Percentiles rank a stretch among this genome's conserved stretches.
phyloP scores from a whole-genome alignment of 148 eudicot species.

The Rhododendron ovatum region DNA sequence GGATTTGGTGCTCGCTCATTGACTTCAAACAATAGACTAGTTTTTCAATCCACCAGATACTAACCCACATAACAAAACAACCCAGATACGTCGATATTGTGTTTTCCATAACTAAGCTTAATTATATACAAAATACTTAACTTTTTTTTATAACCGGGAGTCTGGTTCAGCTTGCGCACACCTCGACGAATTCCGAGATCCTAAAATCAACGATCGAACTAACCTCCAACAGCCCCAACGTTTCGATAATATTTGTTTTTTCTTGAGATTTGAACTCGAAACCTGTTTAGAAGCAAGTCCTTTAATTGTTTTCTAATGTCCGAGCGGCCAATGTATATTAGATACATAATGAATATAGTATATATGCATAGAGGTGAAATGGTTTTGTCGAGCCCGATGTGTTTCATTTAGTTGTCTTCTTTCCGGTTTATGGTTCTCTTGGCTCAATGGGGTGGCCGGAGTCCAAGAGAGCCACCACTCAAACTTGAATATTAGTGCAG shows the following conservation, averaged over 20 bases:
- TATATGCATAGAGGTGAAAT: not conserved
- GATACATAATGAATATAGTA: not conserved
- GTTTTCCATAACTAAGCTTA: not conserved
- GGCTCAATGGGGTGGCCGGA: constrained; percentile 11
- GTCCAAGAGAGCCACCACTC: constrained; percentile 11
- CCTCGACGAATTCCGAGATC: not conserved
- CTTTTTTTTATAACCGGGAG: no score
- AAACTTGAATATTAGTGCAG: constrained; percentile 1
- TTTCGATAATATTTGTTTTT: no score
- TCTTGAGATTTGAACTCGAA: no score
- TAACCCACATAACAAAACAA: not conserved
- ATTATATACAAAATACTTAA: no score
- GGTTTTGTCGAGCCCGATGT: constrained; percentile 23
- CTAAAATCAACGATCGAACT: not conserved
- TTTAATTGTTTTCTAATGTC: not conserved
- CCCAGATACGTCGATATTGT: not conserved
- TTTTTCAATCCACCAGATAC: not conserved
- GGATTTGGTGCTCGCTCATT: constrained; percentile 24
- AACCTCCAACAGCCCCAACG: not conserved
- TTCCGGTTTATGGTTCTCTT: constrained; percentile 3
- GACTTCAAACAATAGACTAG: constrained; percentile 14
- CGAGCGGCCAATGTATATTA: not conserved
- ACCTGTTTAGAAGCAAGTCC: no score
- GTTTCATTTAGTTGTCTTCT: constrained; percentile 15
- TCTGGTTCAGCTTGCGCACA: not conserved